A percentile compares a stretch with the other conserved stretches of the same genome.
phyloP scores from a whole-genome alignment of 2,329 filamentous ascomycete species.

The Sphaceloma murrayae region DNA sequence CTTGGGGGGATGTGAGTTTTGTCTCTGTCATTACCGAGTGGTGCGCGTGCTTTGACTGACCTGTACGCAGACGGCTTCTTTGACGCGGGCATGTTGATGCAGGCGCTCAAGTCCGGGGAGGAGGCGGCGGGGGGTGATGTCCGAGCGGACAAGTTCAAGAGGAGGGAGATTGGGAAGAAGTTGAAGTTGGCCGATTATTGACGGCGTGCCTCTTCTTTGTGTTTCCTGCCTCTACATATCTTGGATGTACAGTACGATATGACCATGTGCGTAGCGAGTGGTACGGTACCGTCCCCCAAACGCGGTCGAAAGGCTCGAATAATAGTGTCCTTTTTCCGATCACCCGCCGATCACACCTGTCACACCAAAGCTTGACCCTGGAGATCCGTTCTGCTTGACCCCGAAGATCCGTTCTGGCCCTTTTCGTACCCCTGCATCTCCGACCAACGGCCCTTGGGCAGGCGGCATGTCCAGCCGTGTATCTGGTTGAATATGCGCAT shows the following conservation, averaged over 20 bases:
- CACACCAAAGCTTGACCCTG: background rate
- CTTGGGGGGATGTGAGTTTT: conserved; percentile 78
- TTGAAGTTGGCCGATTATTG: conserved; percentile 62
- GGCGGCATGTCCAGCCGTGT: background rate
- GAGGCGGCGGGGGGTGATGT: conserved; percentile 39
- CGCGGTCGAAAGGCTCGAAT: too few relatives aligned
- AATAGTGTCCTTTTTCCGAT: too few relatives aligned
- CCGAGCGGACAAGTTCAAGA: conserved; percentile 43
- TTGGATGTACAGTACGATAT: too few relatives aligned
- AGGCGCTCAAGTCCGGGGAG: conserved; percentile 68
- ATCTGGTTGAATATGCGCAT: background rate
- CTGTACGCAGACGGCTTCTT: conserved; percentile 81
- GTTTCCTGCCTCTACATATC: too few relatives aligned
- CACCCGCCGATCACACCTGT: background rate
- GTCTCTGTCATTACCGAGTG: conserved; percentile 16
- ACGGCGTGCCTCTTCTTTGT: too few relatives aligned
- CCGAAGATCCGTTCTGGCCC: background rate
- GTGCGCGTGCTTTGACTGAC: conserved; percentile 16
- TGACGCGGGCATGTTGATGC: conserved; percentile 87
- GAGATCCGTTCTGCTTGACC: background rate
- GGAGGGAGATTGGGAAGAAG: conserved; percentile 66
- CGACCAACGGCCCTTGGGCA: background rate
- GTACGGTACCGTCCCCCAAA: too few relatives aligned
- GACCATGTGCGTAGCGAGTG: too few relatives aligned
- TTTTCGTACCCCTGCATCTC: background rate